phyloP scores from a whole-genome alignment of 495 filamentous ascomycete genomes.

The Xylaria flabelliformis region DNA sequence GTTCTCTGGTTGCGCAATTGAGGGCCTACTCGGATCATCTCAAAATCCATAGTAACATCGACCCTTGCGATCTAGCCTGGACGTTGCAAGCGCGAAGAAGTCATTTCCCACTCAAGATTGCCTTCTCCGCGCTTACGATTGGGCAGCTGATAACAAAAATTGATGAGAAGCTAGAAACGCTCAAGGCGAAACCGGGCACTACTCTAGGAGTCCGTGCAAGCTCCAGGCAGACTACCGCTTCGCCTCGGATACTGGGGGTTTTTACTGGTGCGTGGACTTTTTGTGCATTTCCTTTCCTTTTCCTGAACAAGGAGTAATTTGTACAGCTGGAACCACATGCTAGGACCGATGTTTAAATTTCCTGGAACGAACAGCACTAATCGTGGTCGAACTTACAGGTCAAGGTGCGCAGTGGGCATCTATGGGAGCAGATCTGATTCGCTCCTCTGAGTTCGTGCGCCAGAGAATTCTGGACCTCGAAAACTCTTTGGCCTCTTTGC shows the following conservation, averaged over 20 bases:
- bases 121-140: slow-evolving; percentile 16
- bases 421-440: slow-evolving; percentile 30
- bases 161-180: neutral
- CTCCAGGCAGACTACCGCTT: slow-evolving; percentile 33
- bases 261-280: slow-evolving; percentile 23
- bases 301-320: no score
- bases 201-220: neutral
- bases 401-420: slow-evolving; percentile 38
- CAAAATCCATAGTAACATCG: neutral
- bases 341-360: no score
- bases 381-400: slow-evolving; percentile 12
- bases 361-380: no score
- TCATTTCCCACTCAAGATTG: neutral
- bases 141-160: slow-evolving; percentile 2
- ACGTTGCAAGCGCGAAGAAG: slow-evolving; percentile 9
- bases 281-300: no score
- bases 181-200: neutral
- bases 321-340: no score
- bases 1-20: slow-evolving; percentile 5
- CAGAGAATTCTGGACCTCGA: slow-evolving; percentile 21
- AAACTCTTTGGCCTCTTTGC: slow-evolving; percentile 27
- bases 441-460: slow-evolving; percentile 25
- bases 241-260: slow-evolving; percentile 27
- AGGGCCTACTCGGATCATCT: slow-evolving; percentile 13
- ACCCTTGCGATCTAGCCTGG: slow-evolving; percentile 21